Evolutionary conservation across 768 basidiomycete genomes (phyloP), one percentile per base, ranked within the genome.

Genomic region (Imleria badia): DNA sequence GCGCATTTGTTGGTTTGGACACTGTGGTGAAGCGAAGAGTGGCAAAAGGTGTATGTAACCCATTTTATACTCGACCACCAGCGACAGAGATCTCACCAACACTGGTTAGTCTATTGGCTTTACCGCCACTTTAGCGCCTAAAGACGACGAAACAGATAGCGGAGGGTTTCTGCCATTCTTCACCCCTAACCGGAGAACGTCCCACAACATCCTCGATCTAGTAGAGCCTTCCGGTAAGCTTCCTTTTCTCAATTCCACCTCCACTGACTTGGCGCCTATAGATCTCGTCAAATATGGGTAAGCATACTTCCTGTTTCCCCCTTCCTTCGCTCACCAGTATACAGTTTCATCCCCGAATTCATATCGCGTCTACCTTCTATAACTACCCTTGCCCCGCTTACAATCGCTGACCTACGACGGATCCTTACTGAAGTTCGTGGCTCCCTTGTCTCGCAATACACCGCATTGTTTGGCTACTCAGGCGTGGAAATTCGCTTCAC

Each of bases 1-100:
- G 96, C 2, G 96, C 96, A 2, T 97, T 97, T 66, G 94, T 97
- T 11, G 95, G 95, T 1, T 73, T 98, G 45, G 94, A 97, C 40
- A 82, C 77, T 47, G 73, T 98, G 23, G 84, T 98, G 58, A 86
- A 85, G 66, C 77, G 85, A 49, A 79, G 94, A 36, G 77, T 93
- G 12, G 84, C 87, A 12, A 94, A 92, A 74, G 93, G 93, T 7
- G 94, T 94, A 68, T 60, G 89, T 78, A 26, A 23, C 45, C 12
- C 35, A 23, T 29, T 26, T 51, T n/a, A 30, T 45, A 11, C 42
- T 12, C 30, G 11, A 36, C 45, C 15, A 29, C 15, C 1, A 35
- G 7, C 15, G 30, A 48, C 29, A 29, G 30, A 34, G 29, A 51
- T 48, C 49, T 40, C 36, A 42, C 44, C 1, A 47, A 57, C 41